These are phyloP conservation scores for Phytophthora tubulina DNA, from an alignment of 352 stramenopile genomes.

Conservation along the genomic window DNA sequence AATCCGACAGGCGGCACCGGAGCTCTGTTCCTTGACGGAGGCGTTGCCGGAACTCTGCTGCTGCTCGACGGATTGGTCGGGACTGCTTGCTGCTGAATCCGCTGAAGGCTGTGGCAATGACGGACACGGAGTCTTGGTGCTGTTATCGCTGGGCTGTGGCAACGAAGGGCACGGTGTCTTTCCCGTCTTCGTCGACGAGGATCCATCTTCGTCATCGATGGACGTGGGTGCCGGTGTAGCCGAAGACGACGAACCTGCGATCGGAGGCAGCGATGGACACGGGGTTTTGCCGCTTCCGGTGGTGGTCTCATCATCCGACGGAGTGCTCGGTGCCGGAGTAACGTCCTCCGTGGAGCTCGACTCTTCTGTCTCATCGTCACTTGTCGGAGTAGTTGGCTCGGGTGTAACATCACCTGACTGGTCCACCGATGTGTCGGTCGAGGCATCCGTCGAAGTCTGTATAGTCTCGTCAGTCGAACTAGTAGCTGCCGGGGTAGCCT, in stretches of 20 bases:
- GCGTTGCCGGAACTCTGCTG: constrained; percentile 36
- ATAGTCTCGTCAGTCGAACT: constrained; percentile 17
- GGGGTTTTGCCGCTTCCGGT: constrained; percentile 29
- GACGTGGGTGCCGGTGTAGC: constrained; percentile 41
- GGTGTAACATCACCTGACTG: constrained; percentile 13
- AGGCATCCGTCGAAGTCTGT: constrained; percentile 13
- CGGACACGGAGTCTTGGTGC: constrained; percentile 24
- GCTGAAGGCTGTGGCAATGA: constrained; percentile 39
- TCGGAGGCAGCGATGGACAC: constrained; percentile 23
- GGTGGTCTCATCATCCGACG: constrained; percentile 10
- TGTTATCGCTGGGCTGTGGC: constrained; percentile 28
- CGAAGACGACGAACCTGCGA: constrained; percentile 36
- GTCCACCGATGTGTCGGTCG: constrained; percentile 7
- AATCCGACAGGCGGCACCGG: constrained; percentile 40
- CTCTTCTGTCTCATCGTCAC: constrained; percentile 21
- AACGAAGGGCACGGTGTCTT: constrained; percentile 43
- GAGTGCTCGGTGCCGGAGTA: constrained; percentile 28
- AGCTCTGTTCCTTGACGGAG: constrained; percentile 30
- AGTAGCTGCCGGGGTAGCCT: constrained; percentile 23
- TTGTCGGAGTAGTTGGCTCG: constrained; percentile 25
- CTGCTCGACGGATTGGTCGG: constrained; percentile 28
- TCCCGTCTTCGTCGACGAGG: constrained; percentile 23
- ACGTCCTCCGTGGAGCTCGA: constrained; percentile 27
- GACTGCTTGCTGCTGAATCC: constrained; percentile 12
- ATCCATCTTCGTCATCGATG: constrained; percentile 31